phyloP scores from a whole-genome alignment of 1,284 basidiomycete genomes.

The Trametes polyzona region DNA sequence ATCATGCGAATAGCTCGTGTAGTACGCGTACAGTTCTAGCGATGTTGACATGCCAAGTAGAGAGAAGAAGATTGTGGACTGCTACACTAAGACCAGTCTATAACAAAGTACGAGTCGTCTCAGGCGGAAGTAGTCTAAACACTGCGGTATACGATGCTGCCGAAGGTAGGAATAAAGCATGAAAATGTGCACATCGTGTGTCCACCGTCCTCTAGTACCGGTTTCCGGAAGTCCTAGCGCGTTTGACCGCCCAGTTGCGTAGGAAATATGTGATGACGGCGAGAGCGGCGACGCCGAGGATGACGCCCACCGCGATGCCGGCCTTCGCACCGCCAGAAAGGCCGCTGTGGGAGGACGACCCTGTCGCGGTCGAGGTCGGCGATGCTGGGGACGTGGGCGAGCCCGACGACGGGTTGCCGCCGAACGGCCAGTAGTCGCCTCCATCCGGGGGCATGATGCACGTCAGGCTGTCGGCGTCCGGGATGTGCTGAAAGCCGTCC shows the following conservation, averaged over 20 bases:
- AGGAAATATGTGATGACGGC: slow-evolving; percentile 50
- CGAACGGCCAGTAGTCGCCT: slow-evolving; percentile 77
- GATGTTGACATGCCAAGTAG: not conserved
- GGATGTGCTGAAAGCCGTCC: slow-evolving; percentile 52
- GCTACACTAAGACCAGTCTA: slow-evolving; percentile 3
- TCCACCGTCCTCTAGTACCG: not conserved
- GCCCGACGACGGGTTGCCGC: slow-evolving; percentile 48
- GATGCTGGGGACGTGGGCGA: slow-evolving; percentile 20
- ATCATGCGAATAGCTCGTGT: not conserved
- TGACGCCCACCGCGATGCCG: slow-evolving; percentile 59
- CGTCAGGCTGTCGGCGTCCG: slow-evolving; percentile 59
- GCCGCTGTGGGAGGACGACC: slow-evolving; percentile 16
- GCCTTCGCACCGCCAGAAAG: slow-evolving; percentile 43
- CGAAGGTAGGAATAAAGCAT: not conserved
- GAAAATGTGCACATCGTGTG: not conserved
- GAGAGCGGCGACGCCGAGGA: slow-evolving; percentile 49
- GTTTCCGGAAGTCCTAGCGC: slow-evolving; percentile 3
- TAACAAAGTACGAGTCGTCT: not conserved
- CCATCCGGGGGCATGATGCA: slow-evolving; percentile 68
- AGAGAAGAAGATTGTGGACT: not conserved
- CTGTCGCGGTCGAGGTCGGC: slow-evolving; percentile 22
- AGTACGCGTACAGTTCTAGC: slow-evolving; percentile 8
- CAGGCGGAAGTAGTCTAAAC: not conserved
- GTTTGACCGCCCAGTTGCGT: slow-evolving; percentile 47
- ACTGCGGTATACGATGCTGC: not conserved